phyloP scores from a whole-genome alignment of 306 rosid species.

The Sindora glabra region DNA sequence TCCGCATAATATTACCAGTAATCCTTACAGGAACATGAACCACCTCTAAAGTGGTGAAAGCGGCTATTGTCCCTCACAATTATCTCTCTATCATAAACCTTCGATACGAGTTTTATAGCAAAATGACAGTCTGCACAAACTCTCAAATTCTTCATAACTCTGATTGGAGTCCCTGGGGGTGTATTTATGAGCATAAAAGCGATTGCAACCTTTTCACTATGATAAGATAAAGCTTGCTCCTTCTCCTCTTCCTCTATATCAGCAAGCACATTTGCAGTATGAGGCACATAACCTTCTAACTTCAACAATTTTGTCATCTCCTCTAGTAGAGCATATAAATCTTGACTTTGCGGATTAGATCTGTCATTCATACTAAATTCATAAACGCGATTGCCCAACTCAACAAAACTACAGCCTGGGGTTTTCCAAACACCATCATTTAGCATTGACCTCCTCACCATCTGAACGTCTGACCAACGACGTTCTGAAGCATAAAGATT shows the following conservation, averaged over 20 bases:
- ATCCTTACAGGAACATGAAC: slow-evolving; percentile 50
- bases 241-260: slow-evolving; percentile 63
- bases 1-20: slow-evolving; percentile 34
- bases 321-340: slow-evolving; percentile 34
- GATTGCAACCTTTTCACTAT: slow-evolving; percentile 50
- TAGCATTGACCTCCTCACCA: slow-evolving; percentile 39
- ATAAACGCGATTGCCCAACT: slow-evolving; percentile 44
- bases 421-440: slow-evolving; percentile 47
- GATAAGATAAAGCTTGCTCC: slow-evolving; percentile 54
- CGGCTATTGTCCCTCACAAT: slow-evolving; percentile 47
- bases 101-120: slow-evolving; percentile 56
- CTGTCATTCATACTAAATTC: slow-evolving; percentile 54
- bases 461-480: slow-evolving; percentile 47
- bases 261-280: slow-evolving; percentile 43
- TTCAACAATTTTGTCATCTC: slow-evolving; percentile 42
- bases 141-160: slow-evolving; percentile 50
- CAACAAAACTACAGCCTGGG: slow-evolving; percentile 48
- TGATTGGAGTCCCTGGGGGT: slow-evolving; percentile 40
- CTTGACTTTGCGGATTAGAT: slow-evolving; percentile 44
- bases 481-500: slow-evolving; percentile 47
- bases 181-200: slow-evolving; percentile 54
- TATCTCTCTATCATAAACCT: slow-evolving; percentile 42
- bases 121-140: slow-evolving; percentile 53
- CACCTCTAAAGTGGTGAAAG: slow-evolving; percentile 47
- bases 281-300: slow-evolving; percentile 51